Percentiles rank a stretch among this genome's conserved stretches.
Conservation (phyloP, 2,329 filamentous ascomycete species). For the Helicocarpus griseus region DNA sequence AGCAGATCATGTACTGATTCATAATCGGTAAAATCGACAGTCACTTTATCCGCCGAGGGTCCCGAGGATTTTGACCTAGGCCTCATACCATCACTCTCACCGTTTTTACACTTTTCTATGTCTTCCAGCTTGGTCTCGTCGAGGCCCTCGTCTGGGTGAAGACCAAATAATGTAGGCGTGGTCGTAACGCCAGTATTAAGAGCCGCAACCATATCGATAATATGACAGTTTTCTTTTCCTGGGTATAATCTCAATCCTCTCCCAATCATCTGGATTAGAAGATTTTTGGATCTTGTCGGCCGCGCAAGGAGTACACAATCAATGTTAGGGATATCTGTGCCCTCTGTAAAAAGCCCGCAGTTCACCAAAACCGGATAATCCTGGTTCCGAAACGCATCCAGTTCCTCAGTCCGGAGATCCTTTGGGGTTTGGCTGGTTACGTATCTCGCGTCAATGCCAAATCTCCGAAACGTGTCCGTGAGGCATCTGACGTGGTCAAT, state of each 20-base stretch:
- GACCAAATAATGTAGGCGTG: conserved; percentile 82
- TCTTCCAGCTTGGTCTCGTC: conserved; percentile 54
- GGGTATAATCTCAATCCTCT: conserved; percentile 76
- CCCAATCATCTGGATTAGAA: conserved; percentile 96
- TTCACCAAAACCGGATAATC: conserved; percentile 85
- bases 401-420: conserved; percentile 55
- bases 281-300: conserved; percentile 83
- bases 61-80: conserved; percentile 7
- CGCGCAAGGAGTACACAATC: conserved; percentile 84
- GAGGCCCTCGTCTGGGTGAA: conserved; percentile 73
- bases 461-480: conserved; percentile 62
- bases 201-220: conserved; percentile 92
- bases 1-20: conserved; percentile 86
- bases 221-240: conserved; percentile 78
- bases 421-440: conserved; percentile 75
- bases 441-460: conserved; percentile 73
- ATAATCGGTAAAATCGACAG: conserved; percentile 79
- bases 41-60: conserved; percentile 26
- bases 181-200: conserved; percentile 78
- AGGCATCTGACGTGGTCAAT: conserved; percentile 68
- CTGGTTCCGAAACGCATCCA: conserved; percentile 65
- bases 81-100: conserved; percentile 18
- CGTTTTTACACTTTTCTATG: conserved; percentile 43
- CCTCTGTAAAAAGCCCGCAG: conserved; percentile 93
- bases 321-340: conserved; percentile 94